These are phyloP conservation scores for Cenococcum geophilum DNA, from an alignment of 495 filamentous ascomycete genomes.

Conservation along the genomic window DNA sequence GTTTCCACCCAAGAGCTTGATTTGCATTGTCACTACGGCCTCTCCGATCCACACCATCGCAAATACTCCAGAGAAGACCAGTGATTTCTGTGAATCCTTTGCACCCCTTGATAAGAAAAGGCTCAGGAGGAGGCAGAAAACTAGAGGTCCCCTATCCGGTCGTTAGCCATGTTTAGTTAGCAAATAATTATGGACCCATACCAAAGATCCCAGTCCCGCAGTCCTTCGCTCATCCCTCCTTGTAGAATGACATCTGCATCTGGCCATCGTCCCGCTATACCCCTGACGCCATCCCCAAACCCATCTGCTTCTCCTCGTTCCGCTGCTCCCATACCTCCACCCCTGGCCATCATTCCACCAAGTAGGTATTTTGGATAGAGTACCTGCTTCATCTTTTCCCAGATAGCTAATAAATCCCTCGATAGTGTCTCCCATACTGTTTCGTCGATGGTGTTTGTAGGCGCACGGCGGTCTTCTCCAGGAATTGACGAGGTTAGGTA, in stretches of 20 bases:
- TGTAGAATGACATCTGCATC: constrained; percentile 65
- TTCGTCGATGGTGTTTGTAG: constrained; percentile 93
- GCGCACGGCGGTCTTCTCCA: constrained; percentile 90
- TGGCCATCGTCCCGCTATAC: constrained; percentile 60
- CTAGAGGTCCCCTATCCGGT: constrained; percentile 67
- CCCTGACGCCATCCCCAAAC: constrained; percentile 59
- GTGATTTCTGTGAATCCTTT: constrained; percentile 65
- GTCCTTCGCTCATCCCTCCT: constrained; percentile 75
- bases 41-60: constrained; percentile 94
- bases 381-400: constrained; percentile 98
- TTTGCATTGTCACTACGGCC: constrained; percentile 96
- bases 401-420: constrained; percentile 84
- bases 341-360: constrained; percentile 58
- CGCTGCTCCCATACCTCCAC: constrained; percentile 63
- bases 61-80: constrained; percentile 95
- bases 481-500: constrained; percentile 84
- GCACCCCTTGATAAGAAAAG: constrained; percentile 76
- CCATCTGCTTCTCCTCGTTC: constrained; percentile 59
- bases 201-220: constrained; percentile 98
- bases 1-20: constrained; percentile 93
- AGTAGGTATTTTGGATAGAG: constrained; percentile 93
- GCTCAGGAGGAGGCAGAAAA: constrained; percentile 85
- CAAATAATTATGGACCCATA: constrained; percentile 31
- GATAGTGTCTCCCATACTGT: constrained; percentile 91
- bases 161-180: constrained; percentile 21